These are phyloP conservation scores for Noccaea bulbosa DNA, from an alignment of 345 rosid species.

Conservation along the genomic window DNA sequence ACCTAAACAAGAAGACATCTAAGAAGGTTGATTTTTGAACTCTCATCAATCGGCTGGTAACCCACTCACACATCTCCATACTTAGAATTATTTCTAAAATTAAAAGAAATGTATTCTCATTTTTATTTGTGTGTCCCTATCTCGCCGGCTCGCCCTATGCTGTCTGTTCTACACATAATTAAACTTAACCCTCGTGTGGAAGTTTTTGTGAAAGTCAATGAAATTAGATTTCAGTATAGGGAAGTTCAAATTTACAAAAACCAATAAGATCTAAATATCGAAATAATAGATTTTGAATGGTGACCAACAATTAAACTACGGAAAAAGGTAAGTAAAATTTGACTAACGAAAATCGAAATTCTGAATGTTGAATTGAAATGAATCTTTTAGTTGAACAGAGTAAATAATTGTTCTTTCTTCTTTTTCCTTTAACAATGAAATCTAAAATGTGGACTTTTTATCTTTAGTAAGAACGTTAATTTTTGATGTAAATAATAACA, in stretches of 20 bases:
- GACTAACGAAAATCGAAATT: background rate
- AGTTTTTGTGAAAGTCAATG: constrained; percentile 3
- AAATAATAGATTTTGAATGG: background rate
- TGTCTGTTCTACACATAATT: background rate
- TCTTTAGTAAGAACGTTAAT: background rate
- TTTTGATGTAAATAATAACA: background rate
- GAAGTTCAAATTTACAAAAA: background rate
- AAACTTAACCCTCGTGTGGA: background rate
- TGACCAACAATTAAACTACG: background rate
- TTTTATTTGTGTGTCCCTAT: constrained; percentile 11
- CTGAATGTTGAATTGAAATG: background rate
- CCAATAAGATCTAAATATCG: background rate
- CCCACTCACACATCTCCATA: constrained; percentile 27
- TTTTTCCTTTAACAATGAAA: background rate
- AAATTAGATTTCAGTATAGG: background rate
- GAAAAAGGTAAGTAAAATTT: background rate
- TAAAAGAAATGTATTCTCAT: background rate
- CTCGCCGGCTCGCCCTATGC: background rate
- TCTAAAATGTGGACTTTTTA: background rate
- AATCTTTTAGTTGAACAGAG: background rate
- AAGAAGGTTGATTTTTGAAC: constrained; percentile 22
- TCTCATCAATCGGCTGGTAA: constrained; percentile 30
- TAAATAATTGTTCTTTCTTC: background rate
- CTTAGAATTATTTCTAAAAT: background rate
- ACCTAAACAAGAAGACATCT: constrained; percentile 35